Base-by-base conservation (phyloP, 192 early-diverging fungal genomes). In the Gryganskiella cystojenkinii region DNA sequence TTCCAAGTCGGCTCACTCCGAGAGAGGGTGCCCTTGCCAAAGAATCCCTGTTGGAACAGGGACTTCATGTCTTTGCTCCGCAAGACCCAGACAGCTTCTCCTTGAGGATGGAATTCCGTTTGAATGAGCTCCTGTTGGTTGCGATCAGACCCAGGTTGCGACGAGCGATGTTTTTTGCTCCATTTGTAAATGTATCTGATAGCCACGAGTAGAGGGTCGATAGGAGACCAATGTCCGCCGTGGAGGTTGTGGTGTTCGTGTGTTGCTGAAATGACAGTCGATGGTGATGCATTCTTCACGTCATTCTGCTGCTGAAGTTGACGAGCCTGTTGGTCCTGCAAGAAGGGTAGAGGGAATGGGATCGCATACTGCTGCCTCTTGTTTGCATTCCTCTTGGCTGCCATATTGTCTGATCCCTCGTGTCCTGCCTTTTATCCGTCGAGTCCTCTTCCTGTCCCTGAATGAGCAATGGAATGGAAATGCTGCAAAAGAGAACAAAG, bases 1-100 rank as follows among this genome's bases (percentile, higher is more conserved):
- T 78, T 64, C 94, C 93, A 96, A 4, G 92, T 94, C 2, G 93
- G 84, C 24, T 94, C 87, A 35, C 94, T 91, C 20, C 95, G 76
- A 20, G 94, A 95, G 22, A 96, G 70, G 10, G 85, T 87, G 3
- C 91, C 93, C 56, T 94, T 94, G 22, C 93, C 92, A 80, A 89
- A 93, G 61, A 87, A 90, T 0, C 93, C 93, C 40, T 86, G 78
- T 17, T 74, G 56, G 90, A 91, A 94, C 33, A 92, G 66, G 1
- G 47, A 62, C 20, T 55, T 28, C 55, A 83, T 80, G 34, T 76
- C 76, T 42, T 80, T 64, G 22, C 47, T 43, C 1, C 46, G n/a
- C 15, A 3, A 44, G 10, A 83, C 72, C 67, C 69, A 79, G 24
- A 83, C 69, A 35, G 53, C 47, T 4, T 64, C 37, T 6, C 59